Evolutionary conservation across 2,329 filamentous ascomycete species (phyloP).

Genomic region (Clarireedia hainanense): DNA sequence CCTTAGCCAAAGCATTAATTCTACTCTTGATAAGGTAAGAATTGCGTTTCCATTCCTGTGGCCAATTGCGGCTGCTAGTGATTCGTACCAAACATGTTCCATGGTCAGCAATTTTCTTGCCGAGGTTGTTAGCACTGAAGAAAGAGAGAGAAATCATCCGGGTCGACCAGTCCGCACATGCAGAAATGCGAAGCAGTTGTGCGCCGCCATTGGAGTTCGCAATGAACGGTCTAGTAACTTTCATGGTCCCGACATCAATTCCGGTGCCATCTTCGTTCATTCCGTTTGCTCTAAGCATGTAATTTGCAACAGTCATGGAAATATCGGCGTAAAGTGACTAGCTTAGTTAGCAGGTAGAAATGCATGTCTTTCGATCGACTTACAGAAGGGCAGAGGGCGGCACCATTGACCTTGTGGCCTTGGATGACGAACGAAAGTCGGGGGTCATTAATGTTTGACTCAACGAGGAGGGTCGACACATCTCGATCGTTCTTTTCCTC

Average conservation of each 20-base stretch:
- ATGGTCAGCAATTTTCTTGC: background rate
- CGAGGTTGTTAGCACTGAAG: background rate
- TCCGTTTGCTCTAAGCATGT: slow-evolving; percentile 39
- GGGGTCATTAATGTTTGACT: background rate
- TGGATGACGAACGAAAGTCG: background rate
- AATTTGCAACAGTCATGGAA: slow-evolving; percentile 33
- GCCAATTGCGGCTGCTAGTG: background rate
- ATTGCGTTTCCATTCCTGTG: background rate
- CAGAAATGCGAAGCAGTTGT: background rate
- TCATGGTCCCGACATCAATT: slow-evolving; percentile 55
- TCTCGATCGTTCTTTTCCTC: background rate
- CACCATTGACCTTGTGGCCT: background rate
- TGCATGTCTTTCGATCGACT: too few species aligned
- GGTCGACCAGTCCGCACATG: background rate
- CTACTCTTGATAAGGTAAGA: background rate
- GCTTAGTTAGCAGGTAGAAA: too few species aligned
- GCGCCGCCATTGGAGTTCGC: background rate
- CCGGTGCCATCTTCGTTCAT: slow-evolving; percentile 31
- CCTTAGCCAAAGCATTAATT: background rate
- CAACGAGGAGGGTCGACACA: background rate
- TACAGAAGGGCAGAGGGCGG: background rate
- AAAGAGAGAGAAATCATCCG: background rate
- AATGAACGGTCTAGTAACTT: slow-evolving; percentile 35
- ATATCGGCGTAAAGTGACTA: background rate
- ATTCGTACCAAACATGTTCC: background rate